Percentiles rank a stretch among this genome's conserved stretches.
Evolutionary conservation across 2,329 filamentous ascomycete genomes (phyloP).

Genomic region (Exophiala mesophila): DNA sequence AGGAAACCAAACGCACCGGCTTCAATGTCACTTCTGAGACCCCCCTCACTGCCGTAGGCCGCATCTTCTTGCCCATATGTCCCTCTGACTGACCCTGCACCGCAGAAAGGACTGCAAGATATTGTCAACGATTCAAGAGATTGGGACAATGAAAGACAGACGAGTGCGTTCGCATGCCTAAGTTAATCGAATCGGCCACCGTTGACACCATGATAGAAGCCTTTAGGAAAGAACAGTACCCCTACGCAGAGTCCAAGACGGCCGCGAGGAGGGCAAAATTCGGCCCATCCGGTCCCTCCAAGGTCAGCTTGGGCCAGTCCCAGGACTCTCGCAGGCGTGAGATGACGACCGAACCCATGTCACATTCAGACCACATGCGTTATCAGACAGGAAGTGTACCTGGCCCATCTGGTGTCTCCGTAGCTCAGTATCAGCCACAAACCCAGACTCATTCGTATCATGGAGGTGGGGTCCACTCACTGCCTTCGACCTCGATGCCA

Average conservation of each 20-base stretch:
- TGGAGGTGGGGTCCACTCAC: no score
- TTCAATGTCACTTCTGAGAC: constrained; percentile 19
- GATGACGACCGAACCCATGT: no score
- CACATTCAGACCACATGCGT: no score
- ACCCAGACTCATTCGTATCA: no score
- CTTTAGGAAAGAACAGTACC: constrained; percentile 18
- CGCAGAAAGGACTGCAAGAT: constrained; percentile 20
- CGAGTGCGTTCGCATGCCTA: constrained; percentile 14
- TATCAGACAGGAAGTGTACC: no score
- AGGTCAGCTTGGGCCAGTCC: no score
- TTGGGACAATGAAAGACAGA: constrained; percentile 21
- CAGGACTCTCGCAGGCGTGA: no score
- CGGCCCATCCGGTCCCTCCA: constrained; percentile 10
- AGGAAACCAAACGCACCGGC: constrained; percentile 18
- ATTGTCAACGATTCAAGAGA: constrained; percentile 22
- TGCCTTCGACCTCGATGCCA: no score
- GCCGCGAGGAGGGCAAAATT: constrained; percentile 14
- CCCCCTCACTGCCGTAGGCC: constrained; percentile 20
- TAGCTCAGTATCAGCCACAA: no score
- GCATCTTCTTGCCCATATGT: not conserved
- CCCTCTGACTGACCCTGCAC: not conserved
- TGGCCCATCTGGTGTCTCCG: no score
- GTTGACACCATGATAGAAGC: constrained; percentile 17
- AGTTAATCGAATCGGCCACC: not conserved
- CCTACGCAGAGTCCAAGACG: constrained; percentile 22